Evolutionary conservation across 179 eudicot species (phyloP), one percentile per base, ranked within the genome.

Genomic region (Silene vulgaris): DNA sequence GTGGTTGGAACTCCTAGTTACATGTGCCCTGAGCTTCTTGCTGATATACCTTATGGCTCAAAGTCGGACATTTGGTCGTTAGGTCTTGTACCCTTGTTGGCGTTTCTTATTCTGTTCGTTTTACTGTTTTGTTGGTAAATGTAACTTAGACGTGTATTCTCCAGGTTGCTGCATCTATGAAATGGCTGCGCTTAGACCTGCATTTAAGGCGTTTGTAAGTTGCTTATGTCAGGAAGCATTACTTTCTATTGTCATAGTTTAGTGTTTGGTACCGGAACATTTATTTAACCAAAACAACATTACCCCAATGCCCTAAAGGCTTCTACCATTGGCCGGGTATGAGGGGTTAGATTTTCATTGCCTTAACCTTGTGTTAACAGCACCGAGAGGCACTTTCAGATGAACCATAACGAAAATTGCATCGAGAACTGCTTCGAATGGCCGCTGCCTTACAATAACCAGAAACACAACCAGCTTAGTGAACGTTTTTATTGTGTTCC

Each of bases 1-100:
- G 91, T 95, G 71, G 99, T 95, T 79, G 99, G 99, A 78, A 95
- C 99, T 79, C 99, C 99, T 19, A 90, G 97, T 81, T 90, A 95
- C 78, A 95, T 95, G 98, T 92, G 98, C 75, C 98, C 98, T 16
- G 97, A 94, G 80, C 98, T 94, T 82, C 98, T 94, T 60, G 99
- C 99, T 73, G 99, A 95, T 85, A 89, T 95, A 87, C 99, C 99
- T 52, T 95, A 95, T 84, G 99, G 99, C 76, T 88, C 97, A 37
- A 95, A 95, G 82, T 95, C 99, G 6, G 97, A 95, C 85, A 95
- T 95, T 77, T 95, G 99, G 99, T 92, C 99, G 71, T 79, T 95
- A 82, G 99, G 99, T 92, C 23, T 57, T 56, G 60, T 56, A 56
- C 60, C 60, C 60, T 65, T 65, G 2, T 30, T 29, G 8, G 16